phyloP scores from a whole-genome alignment of 257 asterid genomes.

The Thymus mandschuricus region DNA sequence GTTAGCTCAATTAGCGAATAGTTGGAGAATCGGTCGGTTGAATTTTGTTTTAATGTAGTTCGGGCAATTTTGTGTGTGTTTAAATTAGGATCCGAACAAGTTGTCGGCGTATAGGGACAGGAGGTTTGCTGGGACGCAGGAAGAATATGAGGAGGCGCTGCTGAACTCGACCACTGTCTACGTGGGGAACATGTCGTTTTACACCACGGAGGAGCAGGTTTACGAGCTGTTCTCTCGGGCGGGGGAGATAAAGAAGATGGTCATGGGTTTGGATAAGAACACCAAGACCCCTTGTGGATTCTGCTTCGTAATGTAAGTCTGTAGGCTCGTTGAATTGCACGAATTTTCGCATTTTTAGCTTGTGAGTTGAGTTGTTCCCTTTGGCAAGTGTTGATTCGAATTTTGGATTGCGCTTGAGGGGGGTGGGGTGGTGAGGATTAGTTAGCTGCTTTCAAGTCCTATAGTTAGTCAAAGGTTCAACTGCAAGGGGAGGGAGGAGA shows the following conservation, averaged over 20 bases:
- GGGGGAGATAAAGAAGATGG: constrained; percentile 90
- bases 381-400: not conserved
- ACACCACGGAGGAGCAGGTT: constrained; percentile 97
- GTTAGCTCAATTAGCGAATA: not conserved
- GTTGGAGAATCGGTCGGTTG: not conserved
- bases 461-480: not conserved
- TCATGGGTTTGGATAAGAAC: constrained; percentile 97
- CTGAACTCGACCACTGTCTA: constrained; percentile 73
- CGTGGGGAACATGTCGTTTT: constrained; percentile 93
- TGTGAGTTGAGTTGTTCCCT: not conserved
- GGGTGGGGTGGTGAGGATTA: not conserved
- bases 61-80: not conserved
- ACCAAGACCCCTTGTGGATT: constrained; percentile 95
- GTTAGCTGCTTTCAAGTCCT: constrained; percentile 8
- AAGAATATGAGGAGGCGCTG: constrained; percentile 85
- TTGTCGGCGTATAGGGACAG: constrained; percentile 90
- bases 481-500: not conserved
- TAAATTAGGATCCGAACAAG: constrained; percentile 74
- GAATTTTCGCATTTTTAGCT: not conserved
- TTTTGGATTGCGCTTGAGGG: not conserved
- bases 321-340: not conserved
- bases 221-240: constrained; percentile 89
- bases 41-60: constrained; percentile 15
- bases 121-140: constrained; percentile 91
- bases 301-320: constrained; percentile 81